Conservation (phyloP, 2,329 filamentous ascomycete species). For the Cladophialophora exuberans region DNA sequence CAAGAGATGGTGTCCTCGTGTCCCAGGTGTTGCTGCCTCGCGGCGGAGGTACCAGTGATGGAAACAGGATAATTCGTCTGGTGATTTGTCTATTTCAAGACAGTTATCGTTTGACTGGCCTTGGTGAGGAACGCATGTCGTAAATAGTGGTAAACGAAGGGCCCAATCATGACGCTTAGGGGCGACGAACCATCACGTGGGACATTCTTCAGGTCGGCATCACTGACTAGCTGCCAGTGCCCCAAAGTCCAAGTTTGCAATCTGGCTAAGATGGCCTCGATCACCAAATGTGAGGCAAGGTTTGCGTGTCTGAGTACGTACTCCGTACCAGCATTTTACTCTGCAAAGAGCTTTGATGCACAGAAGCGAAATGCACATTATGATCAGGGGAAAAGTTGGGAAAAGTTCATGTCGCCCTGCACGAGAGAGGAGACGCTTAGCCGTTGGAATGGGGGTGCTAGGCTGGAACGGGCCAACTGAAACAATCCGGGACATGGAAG, state of each 20-base stretch:
- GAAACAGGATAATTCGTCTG: neutral
- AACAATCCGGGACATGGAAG: conserved; percentile 13
- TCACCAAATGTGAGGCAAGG: too few species aligned
- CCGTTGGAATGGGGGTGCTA: conserved; percentile 3
- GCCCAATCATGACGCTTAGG: conserved; percentile 9
- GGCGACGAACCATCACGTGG: neutral
- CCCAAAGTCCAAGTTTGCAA: neutral
- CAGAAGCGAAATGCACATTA: neutral
- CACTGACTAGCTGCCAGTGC: conserved; percentile 1
- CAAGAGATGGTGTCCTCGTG: too few species aligned
- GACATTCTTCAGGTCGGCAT: neutral
- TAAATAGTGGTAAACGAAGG: conserved; percentile 7
- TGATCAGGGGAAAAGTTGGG: conserved; percentile 2
- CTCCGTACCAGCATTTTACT: too few species aligned
- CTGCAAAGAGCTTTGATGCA: too few species aligned
- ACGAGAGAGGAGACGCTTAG: conserved; percentile 6
- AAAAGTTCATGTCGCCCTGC: neutral
- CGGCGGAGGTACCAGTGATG: neutral
- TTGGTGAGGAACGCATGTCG: conserved; percentile 4
- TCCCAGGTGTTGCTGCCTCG: neutral
- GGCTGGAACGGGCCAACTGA: conserved; percentile 11
- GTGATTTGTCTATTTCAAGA: conserved; percentile 14
- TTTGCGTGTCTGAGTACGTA: too few species aligned
- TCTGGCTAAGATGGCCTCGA: conserved; percentile 3
- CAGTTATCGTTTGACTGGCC: conserved; percentile 2